phyloP scores from a whole-genome alignment of 2,329 filamentous ascomycete genomes.

The Nigrospora osmanthi region DNA sequence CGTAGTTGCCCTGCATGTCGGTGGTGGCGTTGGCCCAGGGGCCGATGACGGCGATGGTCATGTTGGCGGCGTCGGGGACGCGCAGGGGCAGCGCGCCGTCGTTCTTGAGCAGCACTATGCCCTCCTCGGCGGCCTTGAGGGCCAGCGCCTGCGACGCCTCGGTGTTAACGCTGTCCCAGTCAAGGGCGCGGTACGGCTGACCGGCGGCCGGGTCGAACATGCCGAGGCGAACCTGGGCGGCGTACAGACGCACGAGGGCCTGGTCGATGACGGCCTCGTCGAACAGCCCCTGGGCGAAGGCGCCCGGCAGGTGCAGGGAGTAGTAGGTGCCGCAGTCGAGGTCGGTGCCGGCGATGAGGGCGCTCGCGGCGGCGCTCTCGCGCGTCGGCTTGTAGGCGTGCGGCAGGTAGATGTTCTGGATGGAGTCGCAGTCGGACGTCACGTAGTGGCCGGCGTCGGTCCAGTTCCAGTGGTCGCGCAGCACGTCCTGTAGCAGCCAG shows the following conservation, averaged over 20 bases:
- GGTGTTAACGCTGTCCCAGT: constrained; percentile 14
- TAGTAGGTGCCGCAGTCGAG: constrained; percentile 21
- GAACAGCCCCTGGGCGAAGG: constrained; percentile 20
- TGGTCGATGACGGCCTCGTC: constrained; percentile 16
- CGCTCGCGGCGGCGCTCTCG: constrained; percentile 21
- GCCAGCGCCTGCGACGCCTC: constrained; percentile 12
- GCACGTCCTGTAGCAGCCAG: constrained; percentile 55
- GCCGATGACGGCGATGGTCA: constrained; percentile 13
- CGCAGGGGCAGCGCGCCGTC: constrained; percentile 14
- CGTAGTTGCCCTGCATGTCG: constrained; percentile 27
- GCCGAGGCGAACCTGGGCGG: constrained; percentile 19
- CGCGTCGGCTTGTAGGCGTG: constrained; percentile 24
- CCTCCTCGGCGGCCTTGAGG: constrained; percentile 14
- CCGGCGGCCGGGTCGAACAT: constrained; percentile 20
- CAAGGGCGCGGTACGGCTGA: constrained; percentile 12
- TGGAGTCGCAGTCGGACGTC: constrained; percentile 56
- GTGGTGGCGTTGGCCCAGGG: constrained; percentile 16
- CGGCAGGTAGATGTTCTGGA: constrained; percentile 45
- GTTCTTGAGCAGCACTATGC: constrained; percentile 18
- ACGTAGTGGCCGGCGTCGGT: constrained; percentile 53
- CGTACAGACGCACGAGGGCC: constrained; percentile 18
- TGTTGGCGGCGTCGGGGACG: constrained; percentile 8
- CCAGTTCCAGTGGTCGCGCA: constrained; percentile 60
- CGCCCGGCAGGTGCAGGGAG: constrained; percentile 15
- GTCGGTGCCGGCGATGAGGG: constrained; percentile 27